Conservation (phyloP, 2,329 filamentous ascomycete species). For the Lachnellula hyalina region DNA sequence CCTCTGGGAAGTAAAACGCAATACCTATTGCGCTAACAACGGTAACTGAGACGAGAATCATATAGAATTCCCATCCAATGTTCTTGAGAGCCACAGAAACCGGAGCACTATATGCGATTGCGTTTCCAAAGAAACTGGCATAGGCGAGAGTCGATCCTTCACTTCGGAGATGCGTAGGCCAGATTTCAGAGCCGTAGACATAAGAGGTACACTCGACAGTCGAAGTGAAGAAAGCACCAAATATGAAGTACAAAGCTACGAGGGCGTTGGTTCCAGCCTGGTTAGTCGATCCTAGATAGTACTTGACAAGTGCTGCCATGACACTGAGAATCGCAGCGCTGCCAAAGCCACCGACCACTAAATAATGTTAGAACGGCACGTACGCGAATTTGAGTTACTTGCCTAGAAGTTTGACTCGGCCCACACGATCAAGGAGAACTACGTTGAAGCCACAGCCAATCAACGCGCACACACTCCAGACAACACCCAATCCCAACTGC, state of each 20-base stretch:
- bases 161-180: slow-evolving; percentile 32
- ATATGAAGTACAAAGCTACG: slow-evolving; percentile 22
- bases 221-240: slow-evolving; percentile 23
- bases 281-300: slow-evolving; percentile 20
- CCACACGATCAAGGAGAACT: slow-evolving; percentile 26
- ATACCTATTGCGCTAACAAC: slow-evolving; percentile 22
- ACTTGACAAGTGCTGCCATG: slow-evolving; percentile 23
- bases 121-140: slow-evolving; percentile 25
- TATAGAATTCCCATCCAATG: slow-evolving; percentile 32
- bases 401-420: slow-evolving; percentile 13
- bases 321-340: slow-evolving; percentile 20
- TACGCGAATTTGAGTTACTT: slow-evolving; percentile 11
- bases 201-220: slow-evolving; percentile 18
- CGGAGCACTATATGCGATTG: slow-evolving; percentile 22
- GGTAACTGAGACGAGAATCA: slow-evolving; percentile 27
- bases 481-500: slow-evolving; percentile 29
- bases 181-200: slow-evolving; percentile 33
- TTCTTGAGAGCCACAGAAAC: slow-evolving; percentile 12
- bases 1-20: slow-evolving; percentile 27
- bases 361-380: slow-evolving; percentile 1
- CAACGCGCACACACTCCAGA: slow-evolving; percentile 26
- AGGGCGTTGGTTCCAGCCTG: slow-evolving; percentile 23
- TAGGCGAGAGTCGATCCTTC: slow-evolving; percentile 1
- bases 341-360: slow-evolving; percentile 22
- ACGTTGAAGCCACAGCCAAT: slow-evolving; percentile 29